Percentiles rank a stretch among this genome's conserved stretches.
These are phyloP conservation scores for Apiotrichum akiyoshidainum DNA, from an alignment of 1,284 basidiomycete species.

Conservation along the genomic window DNA sequence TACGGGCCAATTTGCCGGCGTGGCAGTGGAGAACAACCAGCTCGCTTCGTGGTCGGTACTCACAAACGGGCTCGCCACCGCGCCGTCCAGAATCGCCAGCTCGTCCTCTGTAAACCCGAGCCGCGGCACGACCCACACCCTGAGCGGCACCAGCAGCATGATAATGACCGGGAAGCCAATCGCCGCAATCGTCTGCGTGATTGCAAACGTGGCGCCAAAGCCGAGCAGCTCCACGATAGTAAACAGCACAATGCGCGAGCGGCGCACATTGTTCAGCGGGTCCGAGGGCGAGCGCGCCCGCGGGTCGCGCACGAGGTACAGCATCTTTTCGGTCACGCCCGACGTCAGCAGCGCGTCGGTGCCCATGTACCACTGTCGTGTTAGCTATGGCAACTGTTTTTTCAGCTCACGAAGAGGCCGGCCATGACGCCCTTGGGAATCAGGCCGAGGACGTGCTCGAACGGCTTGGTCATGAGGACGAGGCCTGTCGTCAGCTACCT, in stretches of 20 bases:
- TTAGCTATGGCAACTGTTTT: background rate
- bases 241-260: constrained; percentile 73
- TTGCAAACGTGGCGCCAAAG: constrained; percentile 85
- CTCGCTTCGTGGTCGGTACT: constrained; percentile 46
- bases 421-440: constrained; percentile 64
- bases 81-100: constrained; percentile 78
- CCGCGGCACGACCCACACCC: constrained; percentile 68
- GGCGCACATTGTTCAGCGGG: constrained; percentile 70
- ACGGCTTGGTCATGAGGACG: constrained; percentile 74
- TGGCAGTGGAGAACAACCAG: no score
- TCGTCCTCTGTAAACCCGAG: constrained; percentile 78
- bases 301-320: constrained; percentile 77
- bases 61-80: constrained; percentile 67
- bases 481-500: constrained; percentile 40
- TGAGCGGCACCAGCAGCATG: constrained; percentile 76
- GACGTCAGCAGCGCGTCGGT: constrained; percentile 74
- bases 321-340: constrained; percentile 76
- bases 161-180: constrained; percentile 92
- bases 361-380: constrained; percentile 80
- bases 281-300: constrained; percentile 62
- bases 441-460: constrained; percentile 71
- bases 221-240: constrained; percentile 74
- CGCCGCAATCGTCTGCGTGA: constrained; percentile 86
- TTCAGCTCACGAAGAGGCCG: constrained; percentile 55
- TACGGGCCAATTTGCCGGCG: no score